Percentiles rank a stretch among this genome's conserved stretches.
Conservation (phyloP, 345 rosid species). For the Salix arbutifolia region DNA sequence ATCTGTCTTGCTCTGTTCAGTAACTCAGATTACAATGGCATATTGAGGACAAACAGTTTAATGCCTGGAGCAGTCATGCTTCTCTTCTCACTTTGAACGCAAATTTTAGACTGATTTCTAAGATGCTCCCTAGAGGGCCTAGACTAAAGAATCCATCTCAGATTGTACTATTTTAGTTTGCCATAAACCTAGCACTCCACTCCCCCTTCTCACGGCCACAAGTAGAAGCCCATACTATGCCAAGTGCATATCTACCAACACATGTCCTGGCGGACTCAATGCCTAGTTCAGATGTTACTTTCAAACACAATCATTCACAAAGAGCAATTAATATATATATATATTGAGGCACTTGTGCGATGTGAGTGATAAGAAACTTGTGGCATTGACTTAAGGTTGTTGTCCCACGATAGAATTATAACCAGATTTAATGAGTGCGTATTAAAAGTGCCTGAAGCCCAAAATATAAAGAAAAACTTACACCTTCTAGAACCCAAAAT, state of each 20-base stretch:
- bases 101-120: neutral
- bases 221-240: neutral
- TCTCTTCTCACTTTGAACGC: constrained; percentile 1
- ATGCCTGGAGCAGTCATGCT: neutral
- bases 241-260: neutral
- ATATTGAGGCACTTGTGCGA: neutral
- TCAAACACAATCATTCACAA: neutral
- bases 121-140: neutral
- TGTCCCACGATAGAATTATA: neutral
- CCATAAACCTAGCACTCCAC: neutral
- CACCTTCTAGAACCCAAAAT: no score
- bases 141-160: neutral
- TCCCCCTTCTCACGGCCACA: neutral
- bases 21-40: constrained; percentile 4
- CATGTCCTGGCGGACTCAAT: neutral
- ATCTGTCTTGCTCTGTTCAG: neutral
- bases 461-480: constrained; percentile 36
- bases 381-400: neutral
- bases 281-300: neutral
- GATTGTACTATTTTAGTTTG: neutral
- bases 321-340: neutral
- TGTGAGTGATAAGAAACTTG: constrained; percentile 1
- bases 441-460: constrained; percentile 22
- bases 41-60: neutral
- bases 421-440: neutral